Evolutionary conservation across 2,329 filamentous ascomycete genomes (phyloP).

Genomic region (Chrysosporium keratinophilum): DNA sequence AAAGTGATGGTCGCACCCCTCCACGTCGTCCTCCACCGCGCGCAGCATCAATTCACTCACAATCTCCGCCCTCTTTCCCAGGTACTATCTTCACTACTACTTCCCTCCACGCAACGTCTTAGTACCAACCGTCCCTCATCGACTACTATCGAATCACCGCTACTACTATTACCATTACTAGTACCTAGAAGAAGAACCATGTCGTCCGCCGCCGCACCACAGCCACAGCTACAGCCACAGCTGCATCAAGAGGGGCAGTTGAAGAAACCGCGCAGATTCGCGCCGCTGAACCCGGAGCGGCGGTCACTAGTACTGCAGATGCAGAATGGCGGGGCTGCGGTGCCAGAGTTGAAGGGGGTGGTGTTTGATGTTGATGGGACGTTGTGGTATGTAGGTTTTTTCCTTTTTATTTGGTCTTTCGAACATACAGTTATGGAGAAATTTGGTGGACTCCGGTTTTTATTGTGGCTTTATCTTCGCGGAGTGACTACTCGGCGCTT

Average conservation of each 20-base stretch:
- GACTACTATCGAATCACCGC: no score
- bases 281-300: constrained; percentile 37
- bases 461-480: no score
- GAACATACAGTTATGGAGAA: no score
- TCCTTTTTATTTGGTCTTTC: not conserved
- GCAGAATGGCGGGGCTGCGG: constrained; percentile 21
- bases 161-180: not conserved
- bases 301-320: not conserved
- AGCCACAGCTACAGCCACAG: not conserved
- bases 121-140: no score
- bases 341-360: constrained; percentile 45
- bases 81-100: not conserved
- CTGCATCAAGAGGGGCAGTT: constrained; percentile 14
- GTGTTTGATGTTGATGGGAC: constrained; percentile 96
- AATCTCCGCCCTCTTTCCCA: not conserved
- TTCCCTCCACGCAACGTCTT: no score
- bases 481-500: no score
- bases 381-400: constrained; percentile 52
- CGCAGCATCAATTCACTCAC: not conserved
- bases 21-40: not conserved
- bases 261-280: constrained; percentile 35
- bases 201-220: not conserved
- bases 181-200: not conserved
- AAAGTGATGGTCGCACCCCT: not conserved
- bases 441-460: no score